A percentile compares a stretch with the other conserved stretches of the same genome.
Evolutionary conservation across 257 asterid genomes (phyloP).

Genomic region (Perilla frutescens): DNA sequence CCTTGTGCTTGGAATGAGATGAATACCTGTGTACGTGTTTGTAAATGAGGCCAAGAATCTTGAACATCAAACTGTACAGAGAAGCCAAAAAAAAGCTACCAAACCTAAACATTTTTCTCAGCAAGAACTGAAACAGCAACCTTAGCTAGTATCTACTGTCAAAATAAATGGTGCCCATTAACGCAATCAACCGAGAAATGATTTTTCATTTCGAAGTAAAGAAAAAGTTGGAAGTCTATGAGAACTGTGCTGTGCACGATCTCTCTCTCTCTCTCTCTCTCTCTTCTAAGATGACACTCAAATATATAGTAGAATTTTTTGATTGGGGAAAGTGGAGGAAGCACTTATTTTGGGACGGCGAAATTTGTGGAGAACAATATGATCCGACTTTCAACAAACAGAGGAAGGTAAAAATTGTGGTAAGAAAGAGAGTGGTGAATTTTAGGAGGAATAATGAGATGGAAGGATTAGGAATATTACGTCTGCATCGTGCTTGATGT

Average conservation of each 20-base stretch:
- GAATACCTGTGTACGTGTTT: slow-evolving; percentile 52
- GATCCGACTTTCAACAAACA: slow-evolving; percentile 3
- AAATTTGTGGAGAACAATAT: slow-evolving; percentile 43
- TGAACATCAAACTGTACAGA: slow-evolving; percentile 44
- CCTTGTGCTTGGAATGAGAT: background rate
- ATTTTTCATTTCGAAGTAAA: slow-evolving; percentile 51
- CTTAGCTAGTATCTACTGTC: slow-evolving; percentile 19
- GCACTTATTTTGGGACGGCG: slow-evolving; percentile 38
- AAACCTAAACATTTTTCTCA: slow-evolving; percentile 40
- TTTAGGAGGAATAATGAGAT: slow-evolving; percentile 21
- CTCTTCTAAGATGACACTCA: slow-evolving; percentile 2
- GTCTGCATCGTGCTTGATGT: slow-evolving; percentile 14
- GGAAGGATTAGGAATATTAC: slow-evolving; percentile 27
- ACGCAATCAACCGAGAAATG: slow-evolving; percentile 40
- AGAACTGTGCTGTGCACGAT: slow-evolving; percentile 26
- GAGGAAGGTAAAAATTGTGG: slow-evolving; percentile 18
- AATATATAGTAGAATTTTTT: slow-evolving; percentile 26
- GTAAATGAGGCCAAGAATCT: slow-evolving; percentile 43
- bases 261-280: background rate
- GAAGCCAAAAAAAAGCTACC: slow-evolving; percentile 40
- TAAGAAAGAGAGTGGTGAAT: background rate
- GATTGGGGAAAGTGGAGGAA: slow-evolving; percentile 45
- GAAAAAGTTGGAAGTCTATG: slow-evolving; percentile 34
- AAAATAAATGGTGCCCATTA: slow-evolving; percentile 39
- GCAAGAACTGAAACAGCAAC: slow-evolving; percentile 38